Percentiles rank a stretch among this genome's conserved stretches.
These are phyloP conservation scores for Daldinia bambusicola DNA, from an alignment of 495 filamentous ascomycete species.

Conservation along the genomic window DNA sequence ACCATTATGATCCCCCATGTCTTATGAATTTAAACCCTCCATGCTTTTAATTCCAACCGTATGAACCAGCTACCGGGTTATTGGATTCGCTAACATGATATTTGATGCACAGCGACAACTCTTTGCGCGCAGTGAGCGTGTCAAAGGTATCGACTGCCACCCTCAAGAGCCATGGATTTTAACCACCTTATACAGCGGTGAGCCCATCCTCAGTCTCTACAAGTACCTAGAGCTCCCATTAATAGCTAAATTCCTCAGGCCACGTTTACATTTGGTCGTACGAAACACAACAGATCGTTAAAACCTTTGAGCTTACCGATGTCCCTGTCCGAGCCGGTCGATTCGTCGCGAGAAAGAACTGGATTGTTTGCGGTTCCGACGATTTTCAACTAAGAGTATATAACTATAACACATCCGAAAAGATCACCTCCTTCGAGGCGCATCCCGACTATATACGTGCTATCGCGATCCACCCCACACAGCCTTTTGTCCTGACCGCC, in stretches of 20 bases:
- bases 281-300: constrained; percentile 96
- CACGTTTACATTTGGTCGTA: constrained; percentile 99
- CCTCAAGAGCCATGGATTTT: constrained; percentile 97
- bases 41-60: constrained; percentile 17
- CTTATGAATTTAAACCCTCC: constrained; percentile 15
- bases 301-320: constrained; percentile 99
- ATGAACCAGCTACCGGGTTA: constrained; percentile 38
- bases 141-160: constrained; percentile 98
- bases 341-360: constrained; percentile 97
- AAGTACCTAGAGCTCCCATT: constrained; percentile 12
- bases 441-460: constrained; percentile 99
- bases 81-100: constrained; percentile 48
- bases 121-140: constrained; percentile 86
- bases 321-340: constrained; percentile 96
- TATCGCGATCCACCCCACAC: constrained; percentile 95
- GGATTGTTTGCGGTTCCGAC: constrained; percentile 98
- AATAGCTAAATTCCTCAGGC: constrained; percentile 58
- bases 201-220: background rate
- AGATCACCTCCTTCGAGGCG: constrained; percentile 97
- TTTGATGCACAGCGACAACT: constrained; percentile 73
- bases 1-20: background rate
- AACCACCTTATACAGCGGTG: constrained; percentile 94
- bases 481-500: constrained; percentile 95
- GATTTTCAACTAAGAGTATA: constrained; percentile 95
- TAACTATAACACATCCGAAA: constrained; percentile 99